Evolutionary conservation across 2,329 filamentous ascomycete species (phyloP).

Genomic region (Neofusicoccum laricinum): DNA sequence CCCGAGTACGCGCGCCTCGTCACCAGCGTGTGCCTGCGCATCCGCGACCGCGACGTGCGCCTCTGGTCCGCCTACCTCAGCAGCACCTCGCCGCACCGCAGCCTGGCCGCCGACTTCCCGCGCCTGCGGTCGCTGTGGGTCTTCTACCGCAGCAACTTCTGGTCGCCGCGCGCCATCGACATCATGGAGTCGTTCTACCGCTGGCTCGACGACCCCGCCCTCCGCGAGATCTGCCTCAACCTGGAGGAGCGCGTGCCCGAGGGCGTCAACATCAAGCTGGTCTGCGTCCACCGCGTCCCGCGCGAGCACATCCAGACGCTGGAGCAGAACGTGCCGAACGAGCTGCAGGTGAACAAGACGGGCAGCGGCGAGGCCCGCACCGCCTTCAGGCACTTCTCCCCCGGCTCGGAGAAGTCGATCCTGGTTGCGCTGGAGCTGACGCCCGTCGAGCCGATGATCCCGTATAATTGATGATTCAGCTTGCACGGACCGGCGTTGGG

Average conservation of each 20-base stretch:
- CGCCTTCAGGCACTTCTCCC: conserved; percentile 29
- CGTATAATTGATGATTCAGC: neutral
- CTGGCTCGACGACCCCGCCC: conserved; percentile 35
- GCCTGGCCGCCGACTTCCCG: conserved; percentile 33
- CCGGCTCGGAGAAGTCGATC: neutral
- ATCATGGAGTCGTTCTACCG: conserved; percentile 32
- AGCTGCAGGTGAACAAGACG: conserved; percentile 37
- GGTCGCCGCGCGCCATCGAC: conserved; percentile 16
- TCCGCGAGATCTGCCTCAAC: conserved; percentile 33
- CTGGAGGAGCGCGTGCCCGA: conserved; percentile 28
- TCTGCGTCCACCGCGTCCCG: conserved; percentile 34
- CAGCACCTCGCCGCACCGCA: conserved; percentile 28
- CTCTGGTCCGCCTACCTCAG: conserved; percentile 37
- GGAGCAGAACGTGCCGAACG: conserved; percentile 54
- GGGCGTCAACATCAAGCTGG: conserved; percentile 31
- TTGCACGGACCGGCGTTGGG: neutral
- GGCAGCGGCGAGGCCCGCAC: conserved; percentile 30
- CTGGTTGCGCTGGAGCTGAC: conserved; percentile 14
- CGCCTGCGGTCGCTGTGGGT: conserved; percentile 35
- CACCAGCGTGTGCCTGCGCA: conserved; percentile 32
- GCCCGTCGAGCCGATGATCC: conserved; percentile 6
- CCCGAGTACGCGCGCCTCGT: conserved; percentile 26
- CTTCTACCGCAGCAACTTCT: conserved; percentile 25
- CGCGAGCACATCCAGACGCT: conserved; percentile 46
- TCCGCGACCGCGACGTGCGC: conserved; percentile 35